These are phyloP conservation scores for Phytophthora aleatoria DNA, from an alignment of 352 stramenopile genomes.

Conservation along the genomic window DNA sequence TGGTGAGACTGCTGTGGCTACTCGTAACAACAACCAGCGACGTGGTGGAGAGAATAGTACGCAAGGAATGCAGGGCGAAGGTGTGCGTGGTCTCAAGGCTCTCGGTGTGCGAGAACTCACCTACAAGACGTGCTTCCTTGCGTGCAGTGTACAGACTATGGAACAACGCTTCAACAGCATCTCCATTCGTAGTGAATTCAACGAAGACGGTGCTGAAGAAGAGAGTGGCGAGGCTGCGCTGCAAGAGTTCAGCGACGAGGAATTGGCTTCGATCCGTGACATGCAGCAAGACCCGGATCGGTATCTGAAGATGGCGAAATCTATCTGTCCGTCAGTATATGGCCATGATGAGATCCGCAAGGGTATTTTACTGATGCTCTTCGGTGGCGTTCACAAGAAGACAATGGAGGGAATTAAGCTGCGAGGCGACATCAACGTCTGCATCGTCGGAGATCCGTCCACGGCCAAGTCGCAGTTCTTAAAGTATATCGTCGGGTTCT, in stretches of 20 bases:
- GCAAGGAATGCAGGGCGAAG: conserved; percentile 85
- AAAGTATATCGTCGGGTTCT: conserved; percentile 95
- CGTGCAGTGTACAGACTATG: conserved; percentile 93
- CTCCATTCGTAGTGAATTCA: conserved; percentile 80
- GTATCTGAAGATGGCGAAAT: conserved; percentile 95
- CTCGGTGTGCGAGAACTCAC: conserved; percentile 97
- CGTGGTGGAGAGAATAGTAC: conserved; percentile 71
- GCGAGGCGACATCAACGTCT: conserved; percentile 99
- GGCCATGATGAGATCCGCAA: conserved; percentile 95
- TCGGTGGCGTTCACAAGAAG: conserved; percentile 98
- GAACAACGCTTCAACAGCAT: conserved; percentile 89
- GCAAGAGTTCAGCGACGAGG: conserved; percentile 91
- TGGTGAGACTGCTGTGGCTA: conserved; percentile 71
- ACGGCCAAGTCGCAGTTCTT: conserved; percentile 99
- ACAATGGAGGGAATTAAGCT: conserved; percentile 98
- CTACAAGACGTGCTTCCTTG: conserved; percentile 98
- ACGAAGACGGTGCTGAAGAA: conserved; percentile 50
- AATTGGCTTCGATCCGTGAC: conserved; percentile 91
- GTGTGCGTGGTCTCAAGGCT: conserved; percentile 94
- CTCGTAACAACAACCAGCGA: conserved; percentile 37
- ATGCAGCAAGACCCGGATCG: conserved; percentile 92
- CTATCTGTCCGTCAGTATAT: conserved; percentile 97
- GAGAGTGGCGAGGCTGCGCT: conserved; percentile 34
- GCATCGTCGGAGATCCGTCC: conserved; percentile 97
- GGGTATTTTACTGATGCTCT: conserved; percentile 97